These are phyloP conservation scores for Melaleuca alternifolia DNA, from an alignment of 345 rosid genomes.

Conservation along the genomic window DNA sequence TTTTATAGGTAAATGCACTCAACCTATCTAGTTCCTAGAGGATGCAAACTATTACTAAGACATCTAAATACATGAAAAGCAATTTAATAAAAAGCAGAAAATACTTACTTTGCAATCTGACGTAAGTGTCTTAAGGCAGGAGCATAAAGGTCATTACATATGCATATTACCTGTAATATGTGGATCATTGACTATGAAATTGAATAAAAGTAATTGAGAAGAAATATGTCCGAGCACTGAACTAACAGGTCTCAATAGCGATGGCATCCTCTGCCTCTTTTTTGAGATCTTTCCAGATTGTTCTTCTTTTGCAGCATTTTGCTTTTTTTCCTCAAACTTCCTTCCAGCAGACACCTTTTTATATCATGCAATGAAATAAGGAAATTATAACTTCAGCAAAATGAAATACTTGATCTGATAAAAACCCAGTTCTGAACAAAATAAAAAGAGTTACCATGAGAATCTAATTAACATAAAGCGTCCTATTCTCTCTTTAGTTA, in stretches of 20 bases:
- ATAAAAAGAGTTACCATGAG: not conserved
- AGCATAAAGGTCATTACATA: slow-evolving; percentile 89
- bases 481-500: not conserved
- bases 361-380: not conserved
- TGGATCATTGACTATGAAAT: not conserved
- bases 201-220: not conserved
- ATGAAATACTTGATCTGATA: not conserved
- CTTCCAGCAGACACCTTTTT: slow-evolving; percentile 67
- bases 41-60: not conserved
- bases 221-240: slow-evolving; percentile 8
- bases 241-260: slow-evolving; percentile 82
- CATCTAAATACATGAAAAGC: not conserved
- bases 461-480: not conserved
- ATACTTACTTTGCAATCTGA: slow-evolving; percentile 86
- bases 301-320: slow-evolving; percentile 40
- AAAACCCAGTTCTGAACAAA: not conserved
- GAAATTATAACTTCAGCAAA: not conserved
- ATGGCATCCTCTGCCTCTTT: slow-evolving; percentile 42
- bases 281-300: slow-evolving; percentile 37
- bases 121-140: slow-evolving; percentile 89
- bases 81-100: not conserved
- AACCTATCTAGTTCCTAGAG: not conserved
- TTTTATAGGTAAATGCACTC: not conserved
- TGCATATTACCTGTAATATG: slow-evolving; percentile 53
- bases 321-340: slow-evolving; percentile 49